Base-by-base conservation (phyloP, 306 rosid genomes). In the Ceratonia siliqua region DNA sequence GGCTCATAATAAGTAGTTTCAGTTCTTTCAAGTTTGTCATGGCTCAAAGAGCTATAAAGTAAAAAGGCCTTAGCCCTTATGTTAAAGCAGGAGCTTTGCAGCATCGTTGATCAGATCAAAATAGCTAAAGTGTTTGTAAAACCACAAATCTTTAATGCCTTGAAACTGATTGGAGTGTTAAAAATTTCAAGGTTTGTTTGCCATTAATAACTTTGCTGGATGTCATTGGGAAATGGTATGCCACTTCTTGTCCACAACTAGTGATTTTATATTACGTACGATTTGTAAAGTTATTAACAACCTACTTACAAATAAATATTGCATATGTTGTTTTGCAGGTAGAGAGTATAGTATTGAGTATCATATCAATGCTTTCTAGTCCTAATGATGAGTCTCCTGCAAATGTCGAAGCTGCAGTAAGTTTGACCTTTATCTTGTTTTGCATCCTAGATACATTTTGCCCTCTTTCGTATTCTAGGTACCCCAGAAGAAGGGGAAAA, bases 361-460 rank as follows among this genome's bases (percentile, higher is more conserved):
- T 95, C 73, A 95, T 95, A 87, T 95, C 99, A 2, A 95, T 95
- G 99, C 94, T 95, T 67, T 95, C 99, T 8, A 50, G 98, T 56
- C 99, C 99, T 2, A 95, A 95, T 75, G 99, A 95, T 0, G 99
- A 95, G 82, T 95, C 99, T 53, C 99, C 99, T 62, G 99, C 99
- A 66, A 95, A 95, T 76, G 96, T 95, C 12, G 99, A 95, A 87
- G 99, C 99, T 62, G 99, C 98, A 0, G 99, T 95, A 86, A 95
- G 99, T 87, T 73, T 50, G 33, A 68, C 49, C 21, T 15, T 45
- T 13, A 73, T 35, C 49, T 45, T 21, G 48, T 48, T 70, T 70
- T 50, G 57, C 25, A 42, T 73, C 68, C 42, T 25, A 66, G 77
- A n/a, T 45, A 39, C 12, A 63, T 25, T 0, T 14, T 65, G 45